Conservation (phyloP, 225 moss, liverwort and hornwort genomes). For the Asterella californica region DNA sequence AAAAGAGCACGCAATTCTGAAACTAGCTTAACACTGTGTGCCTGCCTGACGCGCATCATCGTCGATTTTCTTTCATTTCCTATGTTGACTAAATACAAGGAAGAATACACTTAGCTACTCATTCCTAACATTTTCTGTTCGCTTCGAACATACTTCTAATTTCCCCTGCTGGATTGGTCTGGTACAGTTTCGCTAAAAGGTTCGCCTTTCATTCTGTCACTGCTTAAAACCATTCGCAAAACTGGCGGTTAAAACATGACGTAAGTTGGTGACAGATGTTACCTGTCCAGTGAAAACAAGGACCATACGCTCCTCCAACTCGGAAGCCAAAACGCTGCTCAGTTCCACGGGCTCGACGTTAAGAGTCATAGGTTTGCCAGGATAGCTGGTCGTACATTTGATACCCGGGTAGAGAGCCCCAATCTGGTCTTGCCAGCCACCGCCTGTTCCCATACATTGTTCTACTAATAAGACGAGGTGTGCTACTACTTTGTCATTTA, state of each 20-base stretch:
- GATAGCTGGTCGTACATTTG: conserved; percentile 61
- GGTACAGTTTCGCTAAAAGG: too few relatives aligned
- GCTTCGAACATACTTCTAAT: too few relatives aligned
- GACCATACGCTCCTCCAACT: conserved; percentile 58
- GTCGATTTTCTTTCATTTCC: too few relatives aligned
- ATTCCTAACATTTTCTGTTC: too few relatives aligned
- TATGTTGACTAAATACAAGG: not conserved
- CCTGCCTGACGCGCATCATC: too few relatives aligned
- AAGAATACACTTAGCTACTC: not conserved
- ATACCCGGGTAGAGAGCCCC: conserved; percentile 70
- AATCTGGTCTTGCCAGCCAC: conserved; percentile 85
- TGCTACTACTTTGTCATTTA: conserved; percentile 32
- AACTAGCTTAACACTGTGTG: not conserved
- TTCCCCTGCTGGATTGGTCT: too few relatives aligned
- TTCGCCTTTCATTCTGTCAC: not conserved
- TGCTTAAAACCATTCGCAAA: not conserved
- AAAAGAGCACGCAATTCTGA: not conserved
- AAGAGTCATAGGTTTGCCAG: conserved; percentile 49
- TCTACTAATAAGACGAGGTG: conserved; percentile 61
- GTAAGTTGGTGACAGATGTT: not conserved
- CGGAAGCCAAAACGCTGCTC: conserved; percentile 31
- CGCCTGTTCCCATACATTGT: conserved; percentile 74
- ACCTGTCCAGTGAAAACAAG: conserved; percentile 80
- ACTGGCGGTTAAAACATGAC: not conserved
- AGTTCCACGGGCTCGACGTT: conserved; percentile 48